Evolutionary conservation across 345 rosid genomes (phyloP).

Genomic region (Aethionema arabicum): DNA sequence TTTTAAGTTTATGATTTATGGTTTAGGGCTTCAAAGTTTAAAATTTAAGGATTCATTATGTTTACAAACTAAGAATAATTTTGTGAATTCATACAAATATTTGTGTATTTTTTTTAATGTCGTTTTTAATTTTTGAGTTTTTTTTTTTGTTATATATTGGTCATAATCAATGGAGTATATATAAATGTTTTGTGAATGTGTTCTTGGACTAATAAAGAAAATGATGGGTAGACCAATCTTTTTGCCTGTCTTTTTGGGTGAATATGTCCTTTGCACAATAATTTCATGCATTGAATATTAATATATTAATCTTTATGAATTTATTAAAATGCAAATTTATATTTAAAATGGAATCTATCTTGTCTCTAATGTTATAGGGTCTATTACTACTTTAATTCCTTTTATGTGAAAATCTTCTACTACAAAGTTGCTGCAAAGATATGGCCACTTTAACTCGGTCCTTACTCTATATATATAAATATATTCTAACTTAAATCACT

Average conservation of each 20-base stretch:
- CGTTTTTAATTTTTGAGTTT: not conserved
- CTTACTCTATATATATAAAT: conserved; percentile 28
- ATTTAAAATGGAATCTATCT: conserved; percentile 14
- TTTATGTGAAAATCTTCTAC: conserved; percentile 23
- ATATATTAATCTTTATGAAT: not conserved
- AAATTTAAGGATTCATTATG: too few species aligned
- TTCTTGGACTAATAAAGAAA: conserved; percentile 30
- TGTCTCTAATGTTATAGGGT: conserved; percentile 36
- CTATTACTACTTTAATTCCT: conserved; percentile 23
- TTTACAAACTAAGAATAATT: too few species aligned
- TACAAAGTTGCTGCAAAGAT: conserved; percentile 37
- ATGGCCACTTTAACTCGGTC: conserved; percentile 38
- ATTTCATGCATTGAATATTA: conserved; percentile 28
- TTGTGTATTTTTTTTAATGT: too few species aligned
- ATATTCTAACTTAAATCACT: conserved; percentile 20
- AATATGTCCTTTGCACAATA: conserved; percentile 25
- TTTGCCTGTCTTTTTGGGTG: conserved; percentile 35
- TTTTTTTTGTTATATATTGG: conserved; percentile 14
- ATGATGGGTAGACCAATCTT: conserved; percentile 37
- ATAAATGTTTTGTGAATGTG: conserved; percentile 12
- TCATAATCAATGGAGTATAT: conserved; percentile 5
- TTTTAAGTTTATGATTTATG: too few species aligned
- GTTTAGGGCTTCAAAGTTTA: too few species aligned
- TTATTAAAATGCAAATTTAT: not conserved
- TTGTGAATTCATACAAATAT: too few species aligned